phyloP scores from a whole-genome alignment of 495 filamentous ascomycete species.

The Pyrenula massariospora region DNA sequence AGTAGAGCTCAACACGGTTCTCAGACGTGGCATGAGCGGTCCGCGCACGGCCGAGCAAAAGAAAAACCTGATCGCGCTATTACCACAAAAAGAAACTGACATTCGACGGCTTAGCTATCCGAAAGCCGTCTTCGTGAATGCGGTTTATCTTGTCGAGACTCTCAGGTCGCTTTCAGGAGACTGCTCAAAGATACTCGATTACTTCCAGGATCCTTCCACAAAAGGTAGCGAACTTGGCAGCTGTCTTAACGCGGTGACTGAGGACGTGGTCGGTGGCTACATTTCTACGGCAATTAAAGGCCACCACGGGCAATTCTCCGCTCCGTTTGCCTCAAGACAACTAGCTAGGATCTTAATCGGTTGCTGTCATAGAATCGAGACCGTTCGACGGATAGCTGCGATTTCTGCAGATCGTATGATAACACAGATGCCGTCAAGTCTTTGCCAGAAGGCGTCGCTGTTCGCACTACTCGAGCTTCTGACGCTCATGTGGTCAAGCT shows the following conservation, averaged over 20 bases:
- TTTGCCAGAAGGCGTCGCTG: constrained; percentile 79
- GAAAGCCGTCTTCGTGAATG: constrained; percentile 80
- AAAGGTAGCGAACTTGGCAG: constrained; percentile 65
- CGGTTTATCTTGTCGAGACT: constrained; percentile 74
- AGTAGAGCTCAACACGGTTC: constrained; percentile 85
- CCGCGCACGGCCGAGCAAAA: constrained; percentile 75
- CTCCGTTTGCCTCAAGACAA: constrained; percentile 77
- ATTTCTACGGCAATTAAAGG: constrained; percentile 58
- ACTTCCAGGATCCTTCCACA: constrained; percentile 86
- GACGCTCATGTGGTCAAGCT: constrained; percentile 88
- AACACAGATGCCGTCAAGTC: constrained; percentile 67
- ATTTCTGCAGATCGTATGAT: constrained; percentile 77
- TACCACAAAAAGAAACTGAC: constrained; percentile 63
- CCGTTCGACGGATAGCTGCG: constrained; percentile 75
- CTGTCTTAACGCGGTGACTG: constrained; percentile 76
- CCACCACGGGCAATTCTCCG: constrained; percentile 60
- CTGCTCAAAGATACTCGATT: constrained; percentile 74
- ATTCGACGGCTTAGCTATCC: constrained; percentile 73
- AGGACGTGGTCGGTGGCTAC: constrained; percentile 61
- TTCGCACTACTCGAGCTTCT: constrained; percentile 87
- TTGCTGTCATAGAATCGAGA: constrained; percentile 84
- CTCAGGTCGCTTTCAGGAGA: constrained; percentile 72
- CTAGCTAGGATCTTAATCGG: constrained; percentile 71
- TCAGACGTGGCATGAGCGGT: constrained; percentile 67
- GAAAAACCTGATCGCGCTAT: constrained; percentile 52